Percentiles rank a stretch among this genome's conserved stretches.
These are phyloP conservation scores for Euptelea pleiosperma DNA, from an alignment of 164 flowering plant species.

Conservation along the genomic window DNA sequence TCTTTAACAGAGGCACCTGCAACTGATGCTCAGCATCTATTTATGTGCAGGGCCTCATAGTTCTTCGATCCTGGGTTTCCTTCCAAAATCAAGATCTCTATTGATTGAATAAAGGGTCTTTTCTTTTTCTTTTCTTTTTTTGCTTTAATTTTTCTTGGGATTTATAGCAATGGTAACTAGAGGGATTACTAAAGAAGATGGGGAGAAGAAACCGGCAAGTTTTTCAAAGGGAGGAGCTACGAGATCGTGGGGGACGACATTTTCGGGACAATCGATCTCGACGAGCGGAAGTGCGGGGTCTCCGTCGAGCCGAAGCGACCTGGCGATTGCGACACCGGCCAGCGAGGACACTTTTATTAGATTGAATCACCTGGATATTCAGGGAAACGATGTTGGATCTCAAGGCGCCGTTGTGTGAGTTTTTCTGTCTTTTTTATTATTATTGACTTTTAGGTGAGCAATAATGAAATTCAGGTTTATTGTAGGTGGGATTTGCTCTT, in stretches of 20 bases:
- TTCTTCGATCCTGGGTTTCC: slow-evolving; percentile 13
- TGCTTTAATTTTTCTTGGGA: neutral
- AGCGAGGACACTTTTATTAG: slow-evolving; percentile 54
- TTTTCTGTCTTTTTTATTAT: neutral
- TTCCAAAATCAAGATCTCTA: neutral
- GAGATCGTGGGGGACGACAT: slow-evolving; percentile 62
- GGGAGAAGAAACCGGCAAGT: slow-evolving; percentile 40
- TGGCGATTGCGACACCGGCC: slow-evolving; percentile 60
- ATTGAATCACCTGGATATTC: slow-evolving; percentile 67
- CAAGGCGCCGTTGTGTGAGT: slow-evolving; percentile 56
- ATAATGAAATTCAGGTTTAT: neutral
- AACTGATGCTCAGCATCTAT: slow-evolving; percentile 7
- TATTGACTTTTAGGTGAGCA: neutral
- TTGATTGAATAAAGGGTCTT: neutral
- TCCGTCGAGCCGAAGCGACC: slow-evolving; percentile 71
- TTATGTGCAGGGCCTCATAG: neutral
- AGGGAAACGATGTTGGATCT: slow-evolving; percentile 72
- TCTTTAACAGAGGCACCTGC: neutral
- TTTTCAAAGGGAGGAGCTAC: slow-evolving; percentile 36
- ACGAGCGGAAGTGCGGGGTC: slow-evolving; percentile 92
- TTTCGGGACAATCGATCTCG: slow-evolving; percentile 82
- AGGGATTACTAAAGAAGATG: slow-evolving; percentile 36
- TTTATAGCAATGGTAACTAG: slow-evolving; percentile 31
- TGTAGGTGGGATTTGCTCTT: neutral
- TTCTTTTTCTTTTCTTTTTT: neutral